Evolutionary conservation across 2,329 filamentous ascomycete genomes (phyloP).

Genomic region (Aspergillus pseudotamarii): DNA sequence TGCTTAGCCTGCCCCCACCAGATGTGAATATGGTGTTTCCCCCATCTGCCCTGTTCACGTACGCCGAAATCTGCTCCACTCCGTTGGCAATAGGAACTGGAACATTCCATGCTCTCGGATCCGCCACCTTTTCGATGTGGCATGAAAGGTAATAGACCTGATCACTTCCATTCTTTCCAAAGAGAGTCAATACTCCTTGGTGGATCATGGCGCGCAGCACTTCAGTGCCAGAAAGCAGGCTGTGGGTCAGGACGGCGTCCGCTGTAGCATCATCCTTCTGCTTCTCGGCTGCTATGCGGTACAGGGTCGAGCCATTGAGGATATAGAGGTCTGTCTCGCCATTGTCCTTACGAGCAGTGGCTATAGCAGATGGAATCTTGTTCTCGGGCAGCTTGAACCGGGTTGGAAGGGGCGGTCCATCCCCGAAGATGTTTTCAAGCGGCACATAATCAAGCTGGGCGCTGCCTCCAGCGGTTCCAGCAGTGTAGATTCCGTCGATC

Average conservation of each 20-base stretch:
- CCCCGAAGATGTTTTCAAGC: constrained; percentile 6
- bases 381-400: constrained; percentile 5
- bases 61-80: constrained; percentile 10
- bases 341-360: background rate
- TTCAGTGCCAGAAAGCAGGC: constrained; percentile 3
- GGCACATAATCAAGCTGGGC: constrained; percentile 12
- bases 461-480: background rate
- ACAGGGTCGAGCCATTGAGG: background rate
- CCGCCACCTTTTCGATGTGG: background rate
- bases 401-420: background rate
- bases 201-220: constrained; percentile 5
- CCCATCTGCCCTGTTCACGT: constrained; percentile 8
- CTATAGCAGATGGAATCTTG: constrained; percentile 8
- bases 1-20: background rate
- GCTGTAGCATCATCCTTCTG: background rate
- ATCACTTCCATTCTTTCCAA: constrained; percentile 5
- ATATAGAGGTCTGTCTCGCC: constrained; percentile 10
- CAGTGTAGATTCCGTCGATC: constrained; percentile 9
- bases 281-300: constrained; percentile 2
- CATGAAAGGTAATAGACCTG: constrained; percentile 9
- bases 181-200: constrained; percentile 2
- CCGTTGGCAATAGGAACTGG: constrained; percentile 6
- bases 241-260: background rate
- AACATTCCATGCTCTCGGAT: constrained; percentile 5
- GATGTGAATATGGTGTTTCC: constrained; percentile 16